Base-by-base conservation (phyloP, 441 rosid genomes). In the Manihot esculenta region DNA sequence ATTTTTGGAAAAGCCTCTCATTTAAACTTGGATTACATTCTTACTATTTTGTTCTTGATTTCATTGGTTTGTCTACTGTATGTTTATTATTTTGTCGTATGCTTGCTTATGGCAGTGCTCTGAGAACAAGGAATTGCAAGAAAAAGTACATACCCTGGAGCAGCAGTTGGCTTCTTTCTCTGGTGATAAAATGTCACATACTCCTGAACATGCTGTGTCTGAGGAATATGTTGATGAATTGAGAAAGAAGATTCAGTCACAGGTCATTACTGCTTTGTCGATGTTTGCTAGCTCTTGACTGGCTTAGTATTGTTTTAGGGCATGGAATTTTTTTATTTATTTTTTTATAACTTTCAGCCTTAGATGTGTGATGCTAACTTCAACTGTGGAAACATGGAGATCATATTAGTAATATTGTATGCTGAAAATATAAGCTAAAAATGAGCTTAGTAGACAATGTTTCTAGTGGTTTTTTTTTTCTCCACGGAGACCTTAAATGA, bases 101-200 rank as follows among this genome's bases (percentile, higher is more conserved):
- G 59, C 58, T 55, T 74, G 45, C 55, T 71, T 72, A 62, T 77
- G 72, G 77, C 86, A 93, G 99, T 85, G 85, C 74, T 77, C 86
- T 11, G 97, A 93, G 83, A 93, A 87, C 85, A 83, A 75, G 74
- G 97, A 96, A 80, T 84, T 93, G 76, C 87, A 73, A 73, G 94
- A 90, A 72, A 91, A 80, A 84, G 74, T 96, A 72, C 78, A 75
- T 77, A 79, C 78, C 53, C 84, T 93, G 41, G 97, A 90, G 88
- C 87, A 80, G 83, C 84, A 41, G 60, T 74, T 86, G 82, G 80
- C 94, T 70, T 88, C 87, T 50, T n/a, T 15, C 44, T 72, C 77
- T 9, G 71, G 81, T 61, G 85, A 80, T 42, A 93, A 76, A 74
- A 55, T 80, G 38, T 45, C 89, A 24, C 61, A 42, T 56, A 76